Base-by-base conservation (phyloP, 2,329 filamentous ascomycete genomes). In the Pseudomassariella vexata region DNA sequence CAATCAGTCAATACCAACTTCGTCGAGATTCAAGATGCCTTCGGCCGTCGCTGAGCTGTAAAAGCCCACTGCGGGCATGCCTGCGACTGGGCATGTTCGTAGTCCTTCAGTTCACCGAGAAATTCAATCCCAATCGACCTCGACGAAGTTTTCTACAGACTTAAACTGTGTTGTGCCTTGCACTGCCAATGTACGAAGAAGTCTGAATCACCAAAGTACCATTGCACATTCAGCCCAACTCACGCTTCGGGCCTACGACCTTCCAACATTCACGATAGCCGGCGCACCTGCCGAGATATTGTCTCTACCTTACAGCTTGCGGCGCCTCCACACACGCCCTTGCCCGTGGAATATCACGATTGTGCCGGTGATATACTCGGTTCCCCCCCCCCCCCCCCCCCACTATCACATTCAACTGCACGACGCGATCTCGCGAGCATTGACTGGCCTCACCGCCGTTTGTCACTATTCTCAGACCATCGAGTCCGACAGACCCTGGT, bases 41-140 rank as follows among this genome's bases (percentile, higher is more conserved):
- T 77, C 71, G 79, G 79, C 81, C 72, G 69, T 83, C 81, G 81
- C 79, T 85, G 82, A 82, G 83, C 85, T 90, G 82, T 94, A 88
- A 89, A 86, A 76, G 66, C 75, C 79, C 79, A 81, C 83, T 88
- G 78, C 80, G 80, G 79, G 70, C 67, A 62, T 63, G 61, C 70
- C 65, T 62, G 62, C 56, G 56, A 56, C 49, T 53, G 53, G 63
- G 65, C 53, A 71, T 75, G 76, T 75, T 74, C 75, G 79, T 76
- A 88, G 85, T 86, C 82, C 82, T 79, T 78, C 82, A 87, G 84
- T 81, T 82, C 81, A 79, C 68, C 78, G 82, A 87, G 72, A 73
- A 68, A 67, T 70, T 71, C 69, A 73, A 76, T 55, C 60, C 65
- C 69, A 74, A 66, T 60, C 57, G 44, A 57, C 45, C 58, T 79